Evolutionary conservation across 2,329 filamentous ascomycete genomes (phyloP), one percentile per base, ranked within the genome.

Genomic region (Diaporthe sp.): DNA sequence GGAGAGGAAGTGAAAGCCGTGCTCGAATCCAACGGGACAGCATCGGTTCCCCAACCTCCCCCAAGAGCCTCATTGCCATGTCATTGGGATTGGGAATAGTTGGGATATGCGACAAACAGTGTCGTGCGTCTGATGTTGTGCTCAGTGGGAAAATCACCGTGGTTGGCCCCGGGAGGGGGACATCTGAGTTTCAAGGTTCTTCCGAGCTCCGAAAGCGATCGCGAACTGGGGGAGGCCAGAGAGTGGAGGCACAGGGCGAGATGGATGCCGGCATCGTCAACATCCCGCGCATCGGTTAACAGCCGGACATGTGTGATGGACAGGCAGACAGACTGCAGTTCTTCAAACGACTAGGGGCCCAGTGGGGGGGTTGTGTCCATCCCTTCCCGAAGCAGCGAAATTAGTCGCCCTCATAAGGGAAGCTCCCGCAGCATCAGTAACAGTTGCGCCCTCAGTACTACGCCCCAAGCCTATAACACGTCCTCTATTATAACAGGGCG

Each of bases 371-470:
- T 8, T 4, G 49, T 55, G 65, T 17, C 34, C n/a, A 70, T 55
- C 65, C 15, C 17, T 70, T 70, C 65, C 65, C n/a, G 6, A 70
- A 28, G n/a, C n/a, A 49, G 65, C 10, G 65, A 55, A 10, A 70
- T 28, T 55, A 55, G 25, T 39, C n/a, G 9, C 17, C 15, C 65
- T 55, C 34, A 42, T 55, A 55, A 70, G 65, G 65, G 39, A 19
- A 53, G 46, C 65, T 31, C 65, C 65, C 65, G 65, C 65, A 70
- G 49, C 34, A 70, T 28, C 65, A 68, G 65, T 68, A 37, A 68
- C 46, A 68, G 46, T 68, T 53, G 31, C 31, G 46, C 39, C 31
- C 31, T 13, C 22, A 53, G 22, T 68, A 49, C 31, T 37, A 68
- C 65, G 22, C 65, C 15, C 15, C 34, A 42, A 13, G 49, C 46